phyloP scores from a whole-genome alignment of 768 basidiomycete genomes.

The Cystofilobasidium macerans region DNA sequence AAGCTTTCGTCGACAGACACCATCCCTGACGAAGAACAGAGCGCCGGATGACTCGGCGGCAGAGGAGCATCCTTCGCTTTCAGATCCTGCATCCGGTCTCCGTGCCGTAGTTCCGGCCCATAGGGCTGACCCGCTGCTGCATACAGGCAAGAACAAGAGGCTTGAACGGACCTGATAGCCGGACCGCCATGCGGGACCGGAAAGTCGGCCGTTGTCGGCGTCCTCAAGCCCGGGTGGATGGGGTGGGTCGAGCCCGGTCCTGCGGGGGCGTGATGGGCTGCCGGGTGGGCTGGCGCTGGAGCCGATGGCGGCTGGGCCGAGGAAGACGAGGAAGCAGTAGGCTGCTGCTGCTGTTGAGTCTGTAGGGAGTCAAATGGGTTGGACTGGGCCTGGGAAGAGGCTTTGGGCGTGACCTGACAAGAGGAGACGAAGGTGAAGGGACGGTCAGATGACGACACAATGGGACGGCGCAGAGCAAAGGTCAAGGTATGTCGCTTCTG shows the following conservation, averaged over 20 bases:
- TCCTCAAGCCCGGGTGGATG: conserved; percentile 3
- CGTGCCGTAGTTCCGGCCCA: no score
- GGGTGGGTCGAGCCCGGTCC: not conserved
- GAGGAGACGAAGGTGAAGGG: not conserved
- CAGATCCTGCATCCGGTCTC: no score
- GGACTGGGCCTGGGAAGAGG: conserved; percentile 17
- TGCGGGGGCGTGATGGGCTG: not conserved
- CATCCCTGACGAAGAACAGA: not conserved
- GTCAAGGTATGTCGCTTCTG: no score
- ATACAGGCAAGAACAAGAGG: not conserved
- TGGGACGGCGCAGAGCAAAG: no score
- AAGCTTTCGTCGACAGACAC: not conserved
- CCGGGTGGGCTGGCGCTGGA: not conserved
- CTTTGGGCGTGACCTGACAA: conserved; percentile 25
- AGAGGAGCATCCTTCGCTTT: no score
- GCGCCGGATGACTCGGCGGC: no score
- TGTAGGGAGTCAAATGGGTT: conserved; percentile 24
- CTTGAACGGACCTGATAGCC: conserved; percentile 3
- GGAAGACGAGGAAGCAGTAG: not conserved
- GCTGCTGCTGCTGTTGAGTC: not conserved
- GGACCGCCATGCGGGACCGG: conserved; percentile 16
- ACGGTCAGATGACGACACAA: not conserved
- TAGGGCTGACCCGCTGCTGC: no score
- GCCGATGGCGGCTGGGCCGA: not conserved
- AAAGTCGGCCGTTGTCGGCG: conserved; percentile 20